These are phyloP conservation scores for Willaertia magna DNA, from an alignment of 208 protist genomes.

Conservation along the genomic window DNA sequence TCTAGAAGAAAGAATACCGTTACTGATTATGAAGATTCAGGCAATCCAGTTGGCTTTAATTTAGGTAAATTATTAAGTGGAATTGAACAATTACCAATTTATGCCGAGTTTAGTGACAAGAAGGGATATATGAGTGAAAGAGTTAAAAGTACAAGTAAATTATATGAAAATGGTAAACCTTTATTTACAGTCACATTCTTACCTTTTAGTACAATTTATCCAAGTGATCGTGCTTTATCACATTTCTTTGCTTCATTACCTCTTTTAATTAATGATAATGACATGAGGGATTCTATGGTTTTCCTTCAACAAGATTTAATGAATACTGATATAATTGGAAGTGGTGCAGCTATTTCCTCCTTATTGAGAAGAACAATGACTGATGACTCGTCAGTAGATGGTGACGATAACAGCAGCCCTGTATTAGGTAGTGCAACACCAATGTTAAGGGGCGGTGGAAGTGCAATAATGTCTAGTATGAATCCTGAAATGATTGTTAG, in stretches of 20 bases:
- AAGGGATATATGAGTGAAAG: not conserved
- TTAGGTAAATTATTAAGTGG: not conserved
- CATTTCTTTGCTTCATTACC: not conserved
- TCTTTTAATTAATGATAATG: not conserved
- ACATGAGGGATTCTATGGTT: not conserved
- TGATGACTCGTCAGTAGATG: not conserved
- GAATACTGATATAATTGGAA: not conserved
- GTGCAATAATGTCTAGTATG: not conserved
- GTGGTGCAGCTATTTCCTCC: not conserved
- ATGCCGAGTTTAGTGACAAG: not conserved
- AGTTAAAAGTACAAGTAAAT: not conserved
- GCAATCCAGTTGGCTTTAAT: not conserved
- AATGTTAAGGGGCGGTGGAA: not conserved
- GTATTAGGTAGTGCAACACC: not conserved
- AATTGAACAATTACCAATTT: not conserved
- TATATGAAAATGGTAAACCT: not conserved
- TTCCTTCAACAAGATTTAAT: not conserved
- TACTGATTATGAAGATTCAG: not conserved
- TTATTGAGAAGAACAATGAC: not conserved
- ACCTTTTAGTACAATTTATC: not conserved
- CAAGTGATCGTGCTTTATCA: not conserved
- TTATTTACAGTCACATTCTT: not conserved
- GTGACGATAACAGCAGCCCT: not conserved
- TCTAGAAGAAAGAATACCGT: not conserved
- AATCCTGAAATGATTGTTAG: not conserved